These are phyloP conservation scores for Penicillium lividum DNA, from an alignment of 495 filamentous ascomycete genomes.

Conservation along the genomic window DNA sequence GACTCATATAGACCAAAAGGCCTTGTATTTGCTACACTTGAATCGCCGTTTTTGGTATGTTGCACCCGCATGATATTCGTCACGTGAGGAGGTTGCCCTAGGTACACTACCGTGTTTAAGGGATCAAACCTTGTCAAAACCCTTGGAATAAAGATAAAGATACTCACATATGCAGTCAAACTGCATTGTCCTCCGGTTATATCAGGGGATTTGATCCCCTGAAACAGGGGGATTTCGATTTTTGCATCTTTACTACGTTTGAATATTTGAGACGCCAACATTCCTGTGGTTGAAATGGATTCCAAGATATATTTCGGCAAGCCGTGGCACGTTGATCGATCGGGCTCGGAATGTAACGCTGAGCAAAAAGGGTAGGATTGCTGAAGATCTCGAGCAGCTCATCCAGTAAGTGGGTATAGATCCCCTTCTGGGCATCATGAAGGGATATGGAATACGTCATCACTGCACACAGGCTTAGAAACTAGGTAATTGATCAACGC, in stretches of 20 bases:
- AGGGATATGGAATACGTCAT: slow-evolving; percentile 22
- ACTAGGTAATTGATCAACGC: background rate
- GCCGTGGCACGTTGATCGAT: background rate
- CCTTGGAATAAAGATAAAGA: background rate
- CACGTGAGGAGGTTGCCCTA: slow-evolving; percentile 27
- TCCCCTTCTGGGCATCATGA: slow-evolving; percentile 9
- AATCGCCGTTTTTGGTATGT: slow-evolving; percentile 30
- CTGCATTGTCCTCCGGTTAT: background rate
- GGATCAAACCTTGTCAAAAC: background rate
- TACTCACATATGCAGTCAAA: background rate
- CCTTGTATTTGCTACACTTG: slow-evolving; percentile 14
- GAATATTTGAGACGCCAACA: background rate
- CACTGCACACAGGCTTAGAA: background rate
- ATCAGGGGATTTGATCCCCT: background rate
- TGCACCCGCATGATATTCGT: slow-evolving; percentile 18
- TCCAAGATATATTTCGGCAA: background rate
- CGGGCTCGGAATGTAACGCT: slow-evolving; percentile 13
- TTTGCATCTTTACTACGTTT: background rate
- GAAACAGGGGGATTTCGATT: background rate
- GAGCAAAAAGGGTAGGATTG: background rate
- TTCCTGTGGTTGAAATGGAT: background rate
- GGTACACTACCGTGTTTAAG: background rate
- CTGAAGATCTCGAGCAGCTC: background rate
- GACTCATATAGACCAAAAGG: background rate
- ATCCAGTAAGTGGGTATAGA: slow-evolving; percentile 12